Evolutionary conservation across 257 asterid species (phyloP), one percentile per base, ranked within the genome.

Genomic region (Buddleja alternifolia): DNA sequence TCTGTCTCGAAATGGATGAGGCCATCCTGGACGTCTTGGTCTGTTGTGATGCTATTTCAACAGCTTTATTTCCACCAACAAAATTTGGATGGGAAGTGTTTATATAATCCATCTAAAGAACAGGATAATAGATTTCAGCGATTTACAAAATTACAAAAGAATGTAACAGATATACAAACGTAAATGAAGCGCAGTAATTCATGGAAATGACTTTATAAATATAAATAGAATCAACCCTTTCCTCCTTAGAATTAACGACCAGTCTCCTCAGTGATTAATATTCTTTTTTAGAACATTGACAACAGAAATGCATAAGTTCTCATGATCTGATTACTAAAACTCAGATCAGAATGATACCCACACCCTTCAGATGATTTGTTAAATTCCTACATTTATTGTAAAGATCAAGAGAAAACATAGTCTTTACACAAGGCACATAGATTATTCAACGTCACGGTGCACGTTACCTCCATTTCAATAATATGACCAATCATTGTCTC

Each of bases 401-500:
- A 29, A 29, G 5, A 2, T 29, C 2, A 29, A 5, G 34, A 29
- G 2, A 29, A 29, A 29, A 5, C 34, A 29, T 29, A 29, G n/a
- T n/a, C n/a, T n/a, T n/a, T n/a, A n/a, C n/a, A n/a, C n/a, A 29
- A 29, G 34, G 34, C 5, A 29, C 3, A 29, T 29, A 29, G 34
- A 29, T 29, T 29, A 29, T 29, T 29, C 3, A 29, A 29, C 34
- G 5, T 29, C 34, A 29, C 5, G 34, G 34, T 29, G 34, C 53
- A 29, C 34, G 34, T 29, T 29, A 29, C 99, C 97, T 94, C 92
- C 95, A 85, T 94, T 77, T 88, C 97, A 73, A 94, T 84, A 63
- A 87, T 81, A 74, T 90, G 89, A 6, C 90, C 86, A 55, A 94
- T 88, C 97, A 89, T 94, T 63, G 84, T 75, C 81, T 91, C 90